Evolutionary conservation across 352 stramenopile species (phyloP).

Genomic region (Phytophthora podocarpi): DNA sequence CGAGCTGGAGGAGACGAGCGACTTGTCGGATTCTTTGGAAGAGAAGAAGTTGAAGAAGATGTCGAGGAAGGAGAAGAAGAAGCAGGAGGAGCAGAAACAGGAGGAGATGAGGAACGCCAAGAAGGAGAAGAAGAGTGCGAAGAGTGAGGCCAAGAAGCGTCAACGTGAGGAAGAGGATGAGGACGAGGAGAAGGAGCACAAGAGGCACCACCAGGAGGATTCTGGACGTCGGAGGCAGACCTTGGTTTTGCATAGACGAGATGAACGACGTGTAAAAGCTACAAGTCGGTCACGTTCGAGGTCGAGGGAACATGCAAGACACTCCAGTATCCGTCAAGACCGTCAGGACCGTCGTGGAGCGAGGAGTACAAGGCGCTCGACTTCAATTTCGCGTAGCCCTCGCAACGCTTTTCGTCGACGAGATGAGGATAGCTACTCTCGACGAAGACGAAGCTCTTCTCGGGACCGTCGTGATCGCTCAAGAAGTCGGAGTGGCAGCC

Average conservation of each 20-base stretch:
- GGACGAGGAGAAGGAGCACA: not conserved
- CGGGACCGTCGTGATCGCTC: constrained; percentile 3
- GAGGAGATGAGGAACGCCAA: constrained; percentile 33
- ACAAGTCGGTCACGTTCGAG: constrained; percentile 6
- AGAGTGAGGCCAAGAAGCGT: constrained; percentile 24
- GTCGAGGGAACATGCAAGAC: constrained; percentile 7
- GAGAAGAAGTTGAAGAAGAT: constrained; percentile 22
- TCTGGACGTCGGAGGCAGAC: constrained; percentile 2
- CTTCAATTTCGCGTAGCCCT: not conserved
- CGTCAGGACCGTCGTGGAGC: not conserved
- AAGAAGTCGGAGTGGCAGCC: constrained; percentile 13
- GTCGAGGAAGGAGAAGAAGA: constrained; percentile 33
- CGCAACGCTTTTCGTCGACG: not conserved
- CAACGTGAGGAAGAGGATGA: constrained; percentile 15
- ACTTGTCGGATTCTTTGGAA: constrained; percentile 1
- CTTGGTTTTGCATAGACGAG: no score
- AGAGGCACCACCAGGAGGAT: not conserved
- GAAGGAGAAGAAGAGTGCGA: constrained; percentile 31
- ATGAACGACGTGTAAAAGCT: not conserved
- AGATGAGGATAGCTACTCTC: not conserved
- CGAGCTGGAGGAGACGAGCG: constrained; percentile 44
- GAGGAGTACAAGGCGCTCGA: not conserved
- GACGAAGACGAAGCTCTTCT: not conserved
- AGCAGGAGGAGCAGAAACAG: constrained; percentile 16
- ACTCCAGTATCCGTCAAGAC: not conserved